These are phyloP conservation scores for Celoporthe dispersa DNA, from an alignment of 2,329 filamentous ascomycete genomes.

Conservation along the genomic window DNA sequence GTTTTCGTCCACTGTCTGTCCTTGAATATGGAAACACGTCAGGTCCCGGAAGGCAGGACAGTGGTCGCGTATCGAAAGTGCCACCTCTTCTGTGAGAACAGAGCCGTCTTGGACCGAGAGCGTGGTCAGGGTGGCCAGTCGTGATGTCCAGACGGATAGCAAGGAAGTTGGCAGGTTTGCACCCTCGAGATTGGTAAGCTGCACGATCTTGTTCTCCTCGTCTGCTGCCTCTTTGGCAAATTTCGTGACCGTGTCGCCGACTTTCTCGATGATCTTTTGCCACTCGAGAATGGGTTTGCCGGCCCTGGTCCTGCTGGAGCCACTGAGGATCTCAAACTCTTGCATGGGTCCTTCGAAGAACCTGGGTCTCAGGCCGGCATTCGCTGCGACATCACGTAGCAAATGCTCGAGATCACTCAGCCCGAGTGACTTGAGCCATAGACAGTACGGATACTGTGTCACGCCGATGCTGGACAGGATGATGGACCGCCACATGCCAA, in stretches of 20 bases:
- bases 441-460: slow-evolving; percentile 71
- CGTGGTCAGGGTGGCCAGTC: slow-evolving; percentile 60
- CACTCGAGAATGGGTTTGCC: slow-evolving; percentile 39
- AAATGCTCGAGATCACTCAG: slow-evolving; percentile 64
- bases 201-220: slow-evolving; percentile 49
- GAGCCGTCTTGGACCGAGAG: slow-evolving; percentile 66
- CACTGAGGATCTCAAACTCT: slow-evolving; percentile 38
- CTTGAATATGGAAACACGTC: slow-evolving; percentile 54
- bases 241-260: slow-evolving; percentile 60
- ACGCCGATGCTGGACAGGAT: slow-evolving; percentile 65
- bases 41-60: slow-evolving; percentile 67
- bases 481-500: slow-evolving; percentile 70
- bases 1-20: slow-evolving; percentile 57
- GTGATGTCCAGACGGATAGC: slow-evolving; percentile 62
- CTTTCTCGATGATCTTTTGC: slow-evolving; percentile 48
- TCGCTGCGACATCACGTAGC: slow-evolving; percentile 54
- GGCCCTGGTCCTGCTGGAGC: slow-evolving; percentile 32
- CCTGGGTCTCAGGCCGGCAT: slow-evolving; percentile 34
- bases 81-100: slow-evolving; percentile 58
- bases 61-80: slow-evolving; percentile 56
- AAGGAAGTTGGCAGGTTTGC: slow-evolving; percentile 52
- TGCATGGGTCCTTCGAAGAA: slow-evolving; percentile 50
- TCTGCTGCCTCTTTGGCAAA: slow-evolving; percentile 47
- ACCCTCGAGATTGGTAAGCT: slow-evolving; percentile 63
- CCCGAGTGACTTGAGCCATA: slow-evolving; percentile 67